These are phyloP conservation scores for Trichoderma harzianum DNA, from an alignment of 2,329 filamentous ascomycete genomes.

Conservation along the genomic window DNA sequence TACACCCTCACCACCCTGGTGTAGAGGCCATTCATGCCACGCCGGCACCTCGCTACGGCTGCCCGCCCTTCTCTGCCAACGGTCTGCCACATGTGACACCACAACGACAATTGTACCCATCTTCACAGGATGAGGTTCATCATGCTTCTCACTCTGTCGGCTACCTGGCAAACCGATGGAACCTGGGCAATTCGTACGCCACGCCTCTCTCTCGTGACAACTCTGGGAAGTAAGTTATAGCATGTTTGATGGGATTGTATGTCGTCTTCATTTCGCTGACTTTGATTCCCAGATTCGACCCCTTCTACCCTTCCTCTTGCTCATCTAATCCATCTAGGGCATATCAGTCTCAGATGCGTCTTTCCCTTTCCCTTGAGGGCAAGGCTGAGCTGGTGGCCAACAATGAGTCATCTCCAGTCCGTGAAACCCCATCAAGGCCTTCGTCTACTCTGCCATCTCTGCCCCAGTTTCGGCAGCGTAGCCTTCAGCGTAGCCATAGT, in stretches of 20 bases:
- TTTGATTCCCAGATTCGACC: slow-evolving; percentile 36
- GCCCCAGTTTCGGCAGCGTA: slow-evolving; percentile 47
- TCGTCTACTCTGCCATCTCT: slow-evolving; percentile 46
- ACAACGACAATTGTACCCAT: slow-evolving; percentile 27
- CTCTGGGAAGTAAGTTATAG: slow-evolving; percentile 42
- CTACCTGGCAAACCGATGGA: slow-evolving; percentile 57
- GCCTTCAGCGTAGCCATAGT: slow-evolving; percentile 68
- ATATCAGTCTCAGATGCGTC: slow-evolving; percentile 58
- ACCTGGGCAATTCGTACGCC: slow-evolving; percentile 49
- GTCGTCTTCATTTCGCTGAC: background rate
- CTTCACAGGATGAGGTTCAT: slow-evolving; percentile 28
- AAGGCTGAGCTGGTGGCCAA: slow-evolving; percentile 81
- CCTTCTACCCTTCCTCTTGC: slow-evolving; percentile 42
- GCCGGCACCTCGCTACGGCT: slow-evolving; percentile 19
- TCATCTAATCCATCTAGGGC: slow-evolving; percentile 39
- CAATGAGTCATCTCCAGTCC: slow-evolving; percentile 64
- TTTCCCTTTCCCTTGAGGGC: slow-evolving; percentile 83
- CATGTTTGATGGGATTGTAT: background rate
- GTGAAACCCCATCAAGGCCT: slow-evolving; percentile 46
- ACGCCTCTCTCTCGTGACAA: slow-evolving; percentile 44
- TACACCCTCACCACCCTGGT: slow-evolving; percentile 21
- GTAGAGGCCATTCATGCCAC: slow-evolving; percentile 28
- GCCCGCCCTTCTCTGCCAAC: background rate
- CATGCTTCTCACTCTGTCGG: slow-evolving; percentile 43
- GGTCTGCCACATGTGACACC: slow-evolving; percentile 20